phyloP scores from a whole-genome alignment of 257 asterid genomes.

The Cordia subcordata region DNA sequence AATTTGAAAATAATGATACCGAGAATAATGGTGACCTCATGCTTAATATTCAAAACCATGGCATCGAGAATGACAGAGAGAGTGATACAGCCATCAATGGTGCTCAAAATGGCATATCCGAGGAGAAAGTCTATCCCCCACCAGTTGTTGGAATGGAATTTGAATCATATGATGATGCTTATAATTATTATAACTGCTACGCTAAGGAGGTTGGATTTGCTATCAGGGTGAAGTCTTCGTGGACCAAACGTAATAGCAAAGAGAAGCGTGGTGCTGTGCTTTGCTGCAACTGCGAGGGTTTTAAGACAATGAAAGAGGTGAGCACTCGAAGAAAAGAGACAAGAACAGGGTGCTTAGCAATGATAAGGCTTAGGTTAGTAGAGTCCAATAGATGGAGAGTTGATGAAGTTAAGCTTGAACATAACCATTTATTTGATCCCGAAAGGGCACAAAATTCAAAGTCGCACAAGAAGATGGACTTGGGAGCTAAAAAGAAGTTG shows the following conservation, averaged over 20 bases:
- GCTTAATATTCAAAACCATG: constrained; percentile 12
- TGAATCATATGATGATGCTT: constrained; percentile 78
- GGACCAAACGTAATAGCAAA: constrained; percentile 81
- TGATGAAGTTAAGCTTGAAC: constrained; percentile 65
- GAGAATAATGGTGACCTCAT: constrained; percentile 16
- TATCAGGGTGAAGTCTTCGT: constrained; percentile 78
- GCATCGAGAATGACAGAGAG: constrained; percentile 14
- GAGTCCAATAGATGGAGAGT: constrained; percentile 76
- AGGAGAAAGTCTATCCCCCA: constrained; percentile 20
- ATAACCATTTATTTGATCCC: constrained; percentile 60
- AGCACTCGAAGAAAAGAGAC: constrained; percentile 70
- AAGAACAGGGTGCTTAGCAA: constrained; percentile 82
- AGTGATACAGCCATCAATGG: constrained; percentile 9
- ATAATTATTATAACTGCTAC: constrained; percentile 69
- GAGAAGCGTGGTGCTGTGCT: constrained; percentile 89
- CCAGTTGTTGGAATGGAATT: constrained; percentile 79
- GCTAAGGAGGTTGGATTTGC: constrained; percentile 69
- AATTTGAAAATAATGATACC: constrained; percentile 19
- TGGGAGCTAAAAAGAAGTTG: constrained; percentile 50
- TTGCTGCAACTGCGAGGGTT: constrained; percentile 89
- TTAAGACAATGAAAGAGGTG: constrained; percentile 70
- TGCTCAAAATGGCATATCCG: constrained; percentile 20
- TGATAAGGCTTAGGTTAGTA: constrained; percentile 66
- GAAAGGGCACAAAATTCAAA: constrained; percentile 46
- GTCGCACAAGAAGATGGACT: constrained; percentile 41